Percentiles rank a stretch among this genome's conserved stretches.
Evolutionary conservation across 768 basidiomycete species (phyloP).

Genomic region (Hygrocybe punicea): DNA sequence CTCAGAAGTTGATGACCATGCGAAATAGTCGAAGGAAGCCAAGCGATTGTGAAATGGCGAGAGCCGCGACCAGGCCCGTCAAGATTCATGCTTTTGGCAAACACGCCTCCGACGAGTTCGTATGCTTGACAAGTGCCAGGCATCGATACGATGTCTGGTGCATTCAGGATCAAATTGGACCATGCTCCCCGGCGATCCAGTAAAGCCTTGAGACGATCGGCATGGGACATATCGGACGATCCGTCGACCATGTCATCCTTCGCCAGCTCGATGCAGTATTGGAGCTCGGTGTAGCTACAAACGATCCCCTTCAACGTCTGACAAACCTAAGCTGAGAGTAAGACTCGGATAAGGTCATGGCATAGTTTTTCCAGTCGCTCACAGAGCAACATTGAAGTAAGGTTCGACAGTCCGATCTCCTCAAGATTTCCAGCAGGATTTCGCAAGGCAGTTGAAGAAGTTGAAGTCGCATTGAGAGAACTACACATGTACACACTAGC

Average conservation of each 20-base stretch:
- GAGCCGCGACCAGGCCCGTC: slow-evolving; percentile 7
- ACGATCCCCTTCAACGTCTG: slow-evolving; percentile 21
- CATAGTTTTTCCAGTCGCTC: background rate
- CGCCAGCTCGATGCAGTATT: slow-evolving; percentile 39
- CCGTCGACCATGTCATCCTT: slow-evolving; percentile 35
- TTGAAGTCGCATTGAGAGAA: background rate
- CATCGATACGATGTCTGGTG: slow-evolving; percentile 4
- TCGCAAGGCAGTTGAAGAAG: background rate
- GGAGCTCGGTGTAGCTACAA: slow-evolving; percentile 27
- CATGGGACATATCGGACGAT: slow-evolving; percentile 9
- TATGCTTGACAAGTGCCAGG: slow-evolving; percentile 41
- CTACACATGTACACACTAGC: no score
- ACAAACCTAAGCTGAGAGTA: slow-evolving; percentile 29
- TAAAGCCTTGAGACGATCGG: slow-evolving; percentile 20
- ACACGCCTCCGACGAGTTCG: slow-evolving; percentile 59
- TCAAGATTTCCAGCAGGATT: background rate
- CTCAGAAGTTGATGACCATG: slow-evolving; percentile 11
- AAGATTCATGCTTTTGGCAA: slow-evolving; percentile 40
- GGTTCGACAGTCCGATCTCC: background rate
- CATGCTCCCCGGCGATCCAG: slow-evolving; percentile 23
- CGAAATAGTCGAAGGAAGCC: slow-evolving; percentile 21
- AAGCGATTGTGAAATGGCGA: slow-evolving; percentile 17
- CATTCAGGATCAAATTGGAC: slow-evolving; percentile 22
- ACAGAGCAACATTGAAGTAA: background rate
- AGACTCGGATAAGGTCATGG: background rate